Evolutionary conservation across 805 yeast genomes (phyloP).

Genomic region (Candida insectalens): DNA sequence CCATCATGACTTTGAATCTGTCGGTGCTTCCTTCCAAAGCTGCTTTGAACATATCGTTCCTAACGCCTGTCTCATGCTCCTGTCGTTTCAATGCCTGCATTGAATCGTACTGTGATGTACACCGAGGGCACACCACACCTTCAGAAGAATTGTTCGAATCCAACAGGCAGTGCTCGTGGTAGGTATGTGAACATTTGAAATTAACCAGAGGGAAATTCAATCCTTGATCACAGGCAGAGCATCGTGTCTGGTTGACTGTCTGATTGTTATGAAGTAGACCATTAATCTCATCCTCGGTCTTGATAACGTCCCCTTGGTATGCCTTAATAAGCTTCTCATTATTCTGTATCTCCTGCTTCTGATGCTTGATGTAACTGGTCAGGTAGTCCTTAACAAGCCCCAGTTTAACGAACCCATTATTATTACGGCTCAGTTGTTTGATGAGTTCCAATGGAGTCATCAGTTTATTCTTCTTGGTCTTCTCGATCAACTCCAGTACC

Average conservation of each 20-base stretch:
- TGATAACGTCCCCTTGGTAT: slow-evolving; percentile 56
- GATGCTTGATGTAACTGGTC: slow-evolving; percentile 47
- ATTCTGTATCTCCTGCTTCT: slow-evolving; percentile 56
- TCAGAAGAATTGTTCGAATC: slow-evolving; percentile 10
- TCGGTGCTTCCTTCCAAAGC: slow-evolving; percentile 46
- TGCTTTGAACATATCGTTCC: slow-evolving; percentile 52
- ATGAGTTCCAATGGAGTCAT: slow-evolving; percentile 72
- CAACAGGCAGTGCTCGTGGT: slow-evolving; percentile 62
- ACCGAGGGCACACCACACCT: slow-evolving; percentile 52
- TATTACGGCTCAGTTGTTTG: slow-evolving; percentile 53
- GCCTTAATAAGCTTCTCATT: slow-evolving; percentile 57
- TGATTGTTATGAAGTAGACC: slow-evolving; percentile 36
- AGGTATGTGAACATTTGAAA: slow-evolving; percentile 80
- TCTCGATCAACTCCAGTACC: slow-evolving; percentile 38
- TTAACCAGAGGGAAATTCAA: slow-evolving; percentile 75
- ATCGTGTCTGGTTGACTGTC: slow-evolving; percentile 49
- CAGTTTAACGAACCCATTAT: slow-evolving; percentile 44
- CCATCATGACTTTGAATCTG: slow-evolving; percentile 66
- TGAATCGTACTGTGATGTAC: slow-evolving; percentile 64
- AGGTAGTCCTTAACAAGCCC: slow-evolving; percentile 67
- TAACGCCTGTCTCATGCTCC: slow-evolving; percentile 52
- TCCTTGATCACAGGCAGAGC: slow-evolving; percentile 54
- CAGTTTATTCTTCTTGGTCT: slow-evolving; percentile 40
- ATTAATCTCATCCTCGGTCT: slow-evolving; percentile 43
- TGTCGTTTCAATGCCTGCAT: slow-evolving; percentile 45